Percentiles rank a stretch among this genome's conserved stretches.
phyloP scores from a whole-genome alignment of 345 rosid genomes.

The Jatropha curcas region DNA sequence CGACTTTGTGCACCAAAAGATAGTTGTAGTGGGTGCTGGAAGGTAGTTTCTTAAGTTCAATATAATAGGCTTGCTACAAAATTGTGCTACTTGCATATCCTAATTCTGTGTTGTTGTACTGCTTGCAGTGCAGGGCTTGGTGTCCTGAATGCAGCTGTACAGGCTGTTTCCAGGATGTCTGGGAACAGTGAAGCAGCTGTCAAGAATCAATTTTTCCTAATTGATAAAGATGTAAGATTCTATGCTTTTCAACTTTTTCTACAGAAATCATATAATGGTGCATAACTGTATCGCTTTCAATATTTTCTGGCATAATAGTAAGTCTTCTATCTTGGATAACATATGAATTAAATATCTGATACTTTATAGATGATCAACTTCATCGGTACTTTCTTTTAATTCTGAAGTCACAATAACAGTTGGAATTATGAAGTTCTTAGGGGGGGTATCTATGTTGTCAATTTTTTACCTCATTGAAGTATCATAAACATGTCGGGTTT shows the following conservation, averaged over 20 bases:
- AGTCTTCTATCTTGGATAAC: neutral
- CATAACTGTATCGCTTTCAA: neutral
- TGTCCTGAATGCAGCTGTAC: constrained; percentile 73
- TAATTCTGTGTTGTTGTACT: constrained; percentile 18
- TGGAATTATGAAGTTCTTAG: neutral
- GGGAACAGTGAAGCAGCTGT: constrained; percentile 55
- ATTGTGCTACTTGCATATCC: neutral
- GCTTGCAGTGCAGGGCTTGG: constrained; percentile 97
- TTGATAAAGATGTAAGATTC: constrained; percentile 85
- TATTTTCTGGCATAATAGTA: neutral
- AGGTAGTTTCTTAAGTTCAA: constrained; percentile 51
- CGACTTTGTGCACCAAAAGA: constrained; percentile 89
- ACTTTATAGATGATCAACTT: neutral
- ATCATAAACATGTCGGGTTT: constrained; percentile 8
- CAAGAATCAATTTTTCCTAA: constrained; percentile 59
- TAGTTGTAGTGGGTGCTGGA: constrained; percentile 99
- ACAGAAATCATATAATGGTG: constrained; percentile 2
- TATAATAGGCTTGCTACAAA: neutral
- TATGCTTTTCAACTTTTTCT: constrained; percentile 16
- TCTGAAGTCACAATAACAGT: too few species aligned
- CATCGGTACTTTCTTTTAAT: neutral
- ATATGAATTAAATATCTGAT: constrained; percentile 3
- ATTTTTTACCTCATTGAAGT: neutral
- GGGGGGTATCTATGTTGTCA: neutral
- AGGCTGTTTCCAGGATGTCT: constrained; percentile 78